Base-by-base conservation (phyloP, 2,329 filamentous ascomycete genomes). In the Colletotrichum tabaci region DNA sequence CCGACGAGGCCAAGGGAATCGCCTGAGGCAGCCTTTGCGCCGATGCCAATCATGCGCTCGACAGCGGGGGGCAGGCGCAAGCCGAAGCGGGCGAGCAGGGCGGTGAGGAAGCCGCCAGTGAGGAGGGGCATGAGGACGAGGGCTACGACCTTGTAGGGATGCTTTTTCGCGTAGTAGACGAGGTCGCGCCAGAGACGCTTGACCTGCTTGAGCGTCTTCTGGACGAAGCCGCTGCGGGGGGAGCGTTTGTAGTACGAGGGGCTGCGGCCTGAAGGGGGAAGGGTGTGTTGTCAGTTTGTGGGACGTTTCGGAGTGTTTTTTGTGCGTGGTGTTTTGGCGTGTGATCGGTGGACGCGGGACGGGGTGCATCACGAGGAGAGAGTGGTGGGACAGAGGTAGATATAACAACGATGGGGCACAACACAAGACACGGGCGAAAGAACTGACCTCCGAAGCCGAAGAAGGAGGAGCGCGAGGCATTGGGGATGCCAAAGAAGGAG, bases 61-160 rank as follows among this genome's bases (percentile, higher is more conserved):
- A 95, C 79, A 15, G 86, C 82, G 6, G 86, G 85, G 0, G 95
- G 95, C 74, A 98, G 82, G 73, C 92, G 88, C 72, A 98, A 86
- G 26, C 95, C 95, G 81, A 98, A 93, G 79, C 91, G 90, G 47
- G 90, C 89, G 56, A 98, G 88, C 55, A 98, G 85, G 57, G 92
- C 93, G 10, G 91, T 91, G 75, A 98, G 83, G 38, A 94, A 92
- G 42, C 96, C 96, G 62, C 94, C 94, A 1, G 92, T 95, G 77
- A 98, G 85, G 69, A 98, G 87, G 12, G 96, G 96, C 88, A 98
- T 90, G 77, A 98, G 88, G 74, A 98, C 92, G 73, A 95, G 89
- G 86, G 94, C 87, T 85, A 98, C 93, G 58, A 97, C 93, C 84
- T 97, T 97, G 79, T 94, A 84, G 0, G 95, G 96, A 83, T 98